phyloP scores from a whole-genome alignment of 306 rosid genomes.

The Glycine soja region DNA sequence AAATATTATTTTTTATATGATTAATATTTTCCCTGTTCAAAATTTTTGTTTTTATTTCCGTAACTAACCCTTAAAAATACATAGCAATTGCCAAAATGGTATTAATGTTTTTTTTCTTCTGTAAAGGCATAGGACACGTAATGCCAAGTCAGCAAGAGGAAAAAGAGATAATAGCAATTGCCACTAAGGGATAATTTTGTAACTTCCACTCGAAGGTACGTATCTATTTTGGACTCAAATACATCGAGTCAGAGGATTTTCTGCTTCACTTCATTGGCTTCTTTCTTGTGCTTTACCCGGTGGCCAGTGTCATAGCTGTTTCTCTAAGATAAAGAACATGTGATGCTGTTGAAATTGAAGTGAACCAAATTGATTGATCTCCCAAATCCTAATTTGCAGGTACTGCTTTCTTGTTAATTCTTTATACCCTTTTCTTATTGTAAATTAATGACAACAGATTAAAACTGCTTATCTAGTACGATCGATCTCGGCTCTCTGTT shows the following conservation, averaged over 20 bases:
- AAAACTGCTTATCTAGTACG: too few species aligned
- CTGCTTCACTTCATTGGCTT: not conserved
- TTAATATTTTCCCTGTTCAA: too few species aligned
- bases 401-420: not conserved
- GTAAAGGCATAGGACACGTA: not conserved
- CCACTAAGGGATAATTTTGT: not conserved
- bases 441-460: too few species aligned
- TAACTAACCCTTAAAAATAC: too few species aligned
- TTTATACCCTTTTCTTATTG: too few species aligned
- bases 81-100: too few species aligned
- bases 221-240: not conserved
- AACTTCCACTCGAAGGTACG: not conserved
- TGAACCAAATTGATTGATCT: not conserved
- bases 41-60: too few species aligned
- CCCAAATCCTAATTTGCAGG: conserved; percentile 15
- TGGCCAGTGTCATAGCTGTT: too few species aligned
- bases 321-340: too few species aligned
- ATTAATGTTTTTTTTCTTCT: not conserved
- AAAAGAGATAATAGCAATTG: not conserved
- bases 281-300: not conserved
- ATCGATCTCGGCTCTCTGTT: too few species aligned
- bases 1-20: too few species aligned
- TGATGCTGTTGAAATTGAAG: not conserved
- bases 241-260: not conserved
- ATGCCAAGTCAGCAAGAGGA: not conserved